A percentile compares a stretch with the other conserved stretches of the same genome.
Conservation (phyloP, 1,284 basidiomycete genomes). For the Trichosporon asahii region DNA sequence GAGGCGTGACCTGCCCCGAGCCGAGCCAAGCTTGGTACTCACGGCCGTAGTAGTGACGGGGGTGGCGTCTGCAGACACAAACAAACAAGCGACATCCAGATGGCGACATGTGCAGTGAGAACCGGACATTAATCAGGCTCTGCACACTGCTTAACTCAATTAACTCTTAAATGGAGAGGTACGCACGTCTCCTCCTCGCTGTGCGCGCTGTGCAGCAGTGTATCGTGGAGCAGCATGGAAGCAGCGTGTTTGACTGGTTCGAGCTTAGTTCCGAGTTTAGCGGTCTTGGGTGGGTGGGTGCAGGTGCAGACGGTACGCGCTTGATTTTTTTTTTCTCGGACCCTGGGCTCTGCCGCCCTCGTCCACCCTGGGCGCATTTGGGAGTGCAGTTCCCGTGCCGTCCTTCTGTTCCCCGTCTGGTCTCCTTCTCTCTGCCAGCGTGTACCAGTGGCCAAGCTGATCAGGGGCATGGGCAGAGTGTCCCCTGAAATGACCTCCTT, state of each 20-base stretch:
- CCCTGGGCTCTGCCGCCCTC: neutral
- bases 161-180: neutral
- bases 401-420: neutral
- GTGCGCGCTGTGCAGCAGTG: neutral
- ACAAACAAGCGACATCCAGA: neutral
- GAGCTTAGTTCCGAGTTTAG: neutral
- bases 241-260: neutral
- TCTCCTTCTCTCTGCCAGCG: neutral
- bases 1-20: neutral
- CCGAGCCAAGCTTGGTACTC: neutral
- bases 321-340: conserved; percentile 5
- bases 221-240: neutral
- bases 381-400: neutral
- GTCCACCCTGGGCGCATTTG: neutral
- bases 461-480: neutral
- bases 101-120: neutral
- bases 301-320: neutral
- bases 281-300: neutral
- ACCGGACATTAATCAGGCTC: neutral
- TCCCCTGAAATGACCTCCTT: neutral
- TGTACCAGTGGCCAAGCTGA: neutral
- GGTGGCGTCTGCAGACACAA: neutral
- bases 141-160: neutral
- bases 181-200: neutral
- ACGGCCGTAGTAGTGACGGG: neutral